These are phyloP conservation scores for Mycosarcoma mackinlayi DNA, from an alignment of 1,284 basidiomycete genomes.

Conservation along the genomic window DNA sequence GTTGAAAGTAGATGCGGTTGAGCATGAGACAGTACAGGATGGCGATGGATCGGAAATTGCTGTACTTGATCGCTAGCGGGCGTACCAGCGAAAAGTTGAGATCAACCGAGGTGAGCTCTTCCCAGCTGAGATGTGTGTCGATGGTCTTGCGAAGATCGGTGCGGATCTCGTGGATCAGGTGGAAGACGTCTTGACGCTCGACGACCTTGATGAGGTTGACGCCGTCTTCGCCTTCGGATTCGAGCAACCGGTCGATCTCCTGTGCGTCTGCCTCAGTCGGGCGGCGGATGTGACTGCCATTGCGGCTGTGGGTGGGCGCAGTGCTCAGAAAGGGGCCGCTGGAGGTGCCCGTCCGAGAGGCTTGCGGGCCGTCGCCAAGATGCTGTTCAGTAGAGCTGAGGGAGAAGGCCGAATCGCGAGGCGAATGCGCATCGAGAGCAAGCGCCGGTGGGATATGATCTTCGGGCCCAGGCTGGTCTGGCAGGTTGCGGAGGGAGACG, in stretches of 20 bases:
- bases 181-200: slow-evolving; percentile 52
- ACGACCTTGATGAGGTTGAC: slow-evolving; percentile 48
- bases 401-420: slow-evolving; percentile 26
- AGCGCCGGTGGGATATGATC: slow-evolving; percentile 28
- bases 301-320: slow-evolving; percentile 3
- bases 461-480: slow-evolving; percentile 32
- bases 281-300: slow-evolving; percentile 16
- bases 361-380: slow-evolving; percentile 9
- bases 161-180: slow-evolving; percentile 54
- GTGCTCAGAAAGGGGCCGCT: slow-evolving; percentile 5
- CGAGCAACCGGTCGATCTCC: slow-evolving; percentile 41
- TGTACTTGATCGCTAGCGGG: slow-evolving; percentile 60
- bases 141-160: slow-evolving; percentile 53
- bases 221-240: slow-evolving; percentile 51
- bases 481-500: slow-evolving; percentile 41
- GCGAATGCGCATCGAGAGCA: slow-evolving; percentile 20
- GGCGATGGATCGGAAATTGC: slow-evolving; percentile 69
- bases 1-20: slow-evolving; percentile 85
- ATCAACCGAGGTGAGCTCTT: slow-evolving; percentile 58
- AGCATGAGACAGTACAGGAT: slow-evolving; percentile 88
- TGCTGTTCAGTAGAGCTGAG: slow-evolving; percentile 34
- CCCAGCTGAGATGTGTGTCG: slow-evolving; percentile 60
- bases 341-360: not conserved
- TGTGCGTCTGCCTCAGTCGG: slow-evolving; percentile 33
- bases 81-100: slow-evolving; percentile 61